Base-by-base conservation (phyloP, 495 filamentous ascomycete genomes). In the Penicillium angulare region DNA sequence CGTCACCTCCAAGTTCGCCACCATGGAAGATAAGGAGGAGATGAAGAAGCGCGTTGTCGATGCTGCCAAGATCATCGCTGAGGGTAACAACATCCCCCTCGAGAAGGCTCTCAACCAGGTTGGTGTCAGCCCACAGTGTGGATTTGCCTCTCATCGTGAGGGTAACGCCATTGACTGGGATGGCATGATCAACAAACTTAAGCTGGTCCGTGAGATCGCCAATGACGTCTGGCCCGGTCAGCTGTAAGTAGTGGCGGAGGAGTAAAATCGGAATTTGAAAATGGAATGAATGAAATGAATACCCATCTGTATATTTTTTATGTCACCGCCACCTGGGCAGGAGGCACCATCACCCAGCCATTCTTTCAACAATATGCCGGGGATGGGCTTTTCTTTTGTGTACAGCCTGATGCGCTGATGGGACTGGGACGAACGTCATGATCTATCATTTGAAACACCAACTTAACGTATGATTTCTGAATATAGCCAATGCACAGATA, bases 71-170 rank as follows among this genome's bases (percentile, higher is more conserved):
- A 82, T 84, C 58, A 79, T 90, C n/a, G 86, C 86, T 2, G 74
- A 86, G 66, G 87, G 87, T 0, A 82, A 78, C 41, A 77, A 78
- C 31, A 72, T 86, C 65, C 78, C 71, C 9, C 71, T 79, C 21
- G 79, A 86, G 60, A 79, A 86, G 62, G 86, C 86, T 0, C 68
- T 91, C 17, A 79, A 85, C 64, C 81, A 86, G 53, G 70, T 90
- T 32, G 79, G 78, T 53, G 79, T 90, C 35, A 87, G 83, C 65
- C 88, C 87, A 0, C 87, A 92, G 73, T 92, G 88, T 67, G 88
- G 88, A 8, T 91, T 91, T 65, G 86, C 85, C 36, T 87, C 82
- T 16, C 85, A 88, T 60, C 77, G 80, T 51, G 82, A 74, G 53
- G 87, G 86, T 0, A 89, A 89, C 52, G 77, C 79, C 10, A 71